Base-by-base conservation (phyloP, 1,139 yeast species). In the Suhomyces guaymorum region DNA sequence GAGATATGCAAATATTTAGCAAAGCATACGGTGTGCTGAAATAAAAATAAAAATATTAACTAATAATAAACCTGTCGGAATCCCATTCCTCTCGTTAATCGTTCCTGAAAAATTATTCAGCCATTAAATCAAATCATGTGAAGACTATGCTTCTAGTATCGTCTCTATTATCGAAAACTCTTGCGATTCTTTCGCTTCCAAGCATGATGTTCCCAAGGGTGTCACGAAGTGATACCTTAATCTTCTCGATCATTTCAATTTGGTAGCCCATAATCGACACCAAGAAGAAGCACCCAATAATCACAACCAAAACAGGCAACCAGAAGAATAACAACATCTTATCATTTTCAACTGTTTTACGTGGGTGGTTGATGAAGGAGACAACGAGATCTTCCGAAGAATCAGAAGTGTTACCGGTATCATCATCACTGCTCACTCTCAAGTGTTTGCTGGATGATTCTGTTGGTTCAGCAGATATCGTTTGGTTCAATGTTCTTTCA, bases 321-420 rank as follows among this genome's bases (percentile, higher is more conserved):
- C 97, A 89, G 72, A 89, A 89, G 54, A 88, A 85, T 39, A 88
- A 65, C 49, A 89, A 68, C 88, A 88, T 84, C 51, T 80, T 84
- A 58, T 89, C 97, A 51, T 88, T 84, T 49, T 78, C 80, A 45
- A 85, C 79, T 22, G 82, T 75, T 55, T 82, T 82, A 32, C 82
- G 64, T 6, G 74, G 73, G 52, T 76, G 79, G 51, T 75, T 73
- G 48, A 78, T 73, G 49, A 75, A 76, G 17, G 77, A 64, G 32
- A 75, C 66, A 24, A 78, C 73, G 58, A 77, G 64, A 40, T 73
- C 78, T 41, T 73, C 76, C 3, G 77, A 59, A 21, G 73, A 75
- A 43, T 78, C 82, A 13, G 76, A 70, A 22, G 65, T 53, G 12
- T 59, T 52, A 7, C 58, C 70, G 2, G 49, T 51, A 38, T 57